phyloP scores from a whole-genome alignment of 2,329 filamentous ascomycete genomes.

The Fusarium drepaniforme region DNA sequence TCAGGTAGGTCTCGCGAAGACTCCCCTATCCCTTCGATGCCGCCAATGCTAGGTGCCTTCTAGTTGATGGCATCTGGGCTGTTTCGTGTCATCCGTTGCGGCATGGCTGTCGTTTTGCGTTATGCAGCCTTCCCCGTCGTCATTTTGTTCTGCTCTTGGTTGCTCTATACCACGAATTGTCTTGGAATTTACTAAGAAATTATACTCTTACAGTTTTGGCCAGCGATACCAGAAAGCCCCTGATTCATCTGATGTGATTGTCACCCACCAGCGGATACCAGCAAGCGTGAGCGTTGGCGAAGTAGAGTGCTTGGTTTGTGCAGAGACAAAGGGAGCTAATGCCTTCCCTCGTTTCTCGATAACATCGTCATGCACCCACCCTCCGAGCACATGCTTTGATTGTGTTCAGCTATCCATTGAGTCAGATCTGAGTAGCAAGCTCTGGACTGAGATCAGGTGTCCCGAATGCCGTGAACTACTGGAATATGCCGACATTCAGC shows the following conservation, averaged over 20 bases:
- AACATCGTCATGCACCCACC: constrained; percentile 50
- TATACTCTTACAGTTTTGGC: constrained; percentile 42
- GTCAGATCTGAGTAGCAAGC: constrained; percentile 48
- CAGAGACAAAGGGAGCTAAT: constrained; percentile 45
- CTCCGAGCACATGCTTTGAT: constrained; percentile 49
- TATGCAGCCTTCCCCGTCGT: not conserved
- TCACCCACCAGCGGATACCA: constrained; percentile 48
- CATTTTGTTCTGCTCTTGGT: not conserved
- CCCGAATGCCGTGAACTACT: constrained; percentile 62
- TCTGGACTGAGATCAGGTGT: constrained; percentile 63
- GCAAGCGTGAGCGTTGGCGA: constrained; percentile 37
- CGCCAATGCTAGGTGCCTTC: constrained; percentile 19
- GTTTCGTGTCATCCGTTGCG: not conserved
- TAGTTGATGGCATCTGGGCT: constrained; percentile 4
- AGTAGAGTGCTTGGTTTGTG: constrained; percentile 53
- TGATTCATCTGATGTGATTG: constrained; percentile 42
- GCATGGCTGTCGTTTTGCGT: not conserved
- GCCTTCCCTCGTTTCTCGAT: constrained; percentile 50
- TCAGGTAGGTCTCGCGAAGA: constrained; percentile 44
- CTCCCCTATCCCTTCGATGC: constrained; percentile 7
- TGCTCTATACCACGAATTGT: not conserved
- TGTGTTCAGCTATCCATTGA: constrained; percentile 52
- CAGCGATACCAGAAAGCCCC: constrained; percentile 49
- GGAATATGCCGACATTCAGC: constrained; percentile 58
- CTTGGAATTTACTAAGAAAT: constrained; percentile 18